Percentiles rank a stretch among this genome's conserved stretches.
phyloP scores from a whole-genome alignment of 2,329 filamentous ascomycete genomes.

The Sphaerulina populicola region DNA sequence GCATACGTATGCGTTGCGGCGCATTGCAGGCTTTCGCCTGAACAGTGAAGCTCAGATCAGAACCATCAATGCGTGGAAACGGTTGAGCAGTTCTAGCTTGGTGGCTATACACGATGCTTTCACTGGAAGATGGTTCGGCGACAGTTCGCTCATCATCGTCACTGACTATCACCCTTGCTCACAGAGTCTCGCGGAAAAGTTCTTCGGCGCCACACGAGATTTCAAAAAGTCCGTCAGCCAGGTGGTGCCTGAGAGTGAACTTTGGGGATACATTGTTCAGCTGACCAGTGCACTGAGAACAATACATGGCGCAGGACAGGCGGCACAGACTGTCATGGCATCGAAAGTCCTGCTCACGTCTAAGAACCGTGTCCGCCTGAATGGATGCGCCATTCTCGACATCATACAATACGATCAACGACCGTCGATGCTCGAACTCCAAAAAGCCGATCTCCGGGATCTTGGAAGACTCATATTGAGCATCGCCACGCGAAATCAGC shows the following conservation, averaged over 20 bases:
- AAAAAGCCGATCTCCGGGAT: constrained; percentile 77
- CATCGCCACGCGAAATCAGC: constrained; percentile 55
- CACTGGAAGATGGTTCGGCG: constrained; percentile 83
- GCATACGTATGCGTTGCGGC: constrained; percentile 74
- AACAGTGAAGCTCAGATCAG: constrained; percentile 84
- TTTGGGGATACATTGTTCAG: constrained; percentile 92
- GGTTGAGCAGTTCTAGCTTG: constrained; percentile 69
- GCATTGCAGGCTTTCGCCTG: constrained; percentile 80
- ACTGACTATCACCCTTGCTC: constrained; percentile 88
- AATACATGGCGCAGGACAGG: constrained; percentile 72
- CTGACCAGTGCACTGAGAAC: constrained; percentile 79
- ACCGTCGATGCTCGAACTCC: constrained; percentile 62
- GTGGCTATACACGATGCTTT: constrained; percentile 88
- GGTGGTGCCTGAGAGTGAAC: constrained; percentile 53
- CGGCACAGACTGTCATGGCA: constrained; percentile 75
- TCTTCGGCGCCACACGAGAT: constrained; percentile 45
- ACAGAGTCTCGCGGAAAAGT: constrained; percentile 78
- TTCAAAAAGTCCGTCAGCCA: constrained; percentile 7
- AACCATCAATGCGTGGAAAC: constrained; percentile 80
- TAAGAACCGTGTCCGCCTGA: constrained; percentile 80
- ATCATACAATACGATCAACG: constrained; percentile 73
- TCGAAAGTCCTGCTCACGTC: constrained; percentile 86
- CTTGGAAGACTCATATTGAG: constrained; percentile 79
- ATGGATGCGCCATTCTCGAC: constrained; percentile 80
- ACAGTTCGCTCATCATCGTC: constrained; percentile 88